Evolutionary conservation across 225 moss, liverwort and hornwort species (phyloP).

Genomic region (Lunularia cruciata): DNA sequence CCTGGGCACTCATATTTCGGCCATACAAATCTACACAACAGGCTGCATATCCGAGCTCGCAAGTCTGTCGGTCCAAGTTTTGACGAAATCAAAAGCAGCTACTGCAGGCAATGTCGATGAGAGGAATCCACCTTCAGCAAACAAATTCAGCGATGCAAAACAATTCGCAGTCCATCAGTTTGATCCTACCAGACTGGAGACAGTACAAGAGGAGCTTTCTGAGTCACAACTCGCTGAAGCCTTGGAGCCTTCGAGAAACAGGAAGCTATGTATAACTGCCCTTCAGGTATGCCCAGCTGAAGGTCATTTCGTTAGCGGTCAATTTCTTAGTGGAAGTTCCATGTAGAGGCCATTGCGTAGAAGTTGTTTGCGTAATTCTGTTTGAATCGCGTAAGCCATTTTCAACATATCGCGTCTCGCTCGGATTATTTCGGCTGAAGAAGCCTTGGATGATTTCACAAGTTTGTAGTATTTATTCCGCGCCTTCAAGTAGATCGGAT

Average conservation of each 20-base stretch:
- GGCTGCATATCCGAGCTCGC: slow-evolving; percentile 42
- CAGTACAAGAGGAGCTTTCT: slow-evolving; percentile 15
- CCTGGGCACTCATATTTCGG: slow-evolving; percentile 35
- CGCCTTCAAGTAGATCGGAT: too few species aligned
- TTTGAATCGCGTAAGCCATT: too few species aligned
- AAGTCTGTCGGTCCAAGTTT: slow-evolving; percentile 30
- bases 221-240: slow-evolving; percentile 34
- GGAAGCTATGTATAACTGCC: slow-evolving; percentile 34
- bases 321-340: too few species aligned
- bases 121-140: neutral
- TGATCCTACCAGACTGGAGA: neutral
- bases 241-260: slow-evolving; percentile 33
- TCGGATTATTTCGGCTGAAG: too few species aligned
- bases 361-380: too few species aligned
- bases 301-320: too few species aligned
- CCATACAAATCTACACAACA: slow-evolving; percentile 45
- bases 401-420: too few species aligned
- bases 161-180: neutral
- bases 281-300: slow-evolving; percentile 44
- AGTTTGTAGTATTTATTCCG: too few species aligned
- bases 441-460: too few species aligned
- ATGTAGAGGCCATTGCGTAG: too few species aligned
- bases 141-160: neutral
- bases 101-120: neutral
- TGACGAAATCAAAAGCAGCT: slow-evolving; percentile 22